Evolutionary conservation across 208 protist genomes (phyloP), one percentile per base, ranked within the genome.

Genomic region (Trypanosoma melophagium): DNA sequence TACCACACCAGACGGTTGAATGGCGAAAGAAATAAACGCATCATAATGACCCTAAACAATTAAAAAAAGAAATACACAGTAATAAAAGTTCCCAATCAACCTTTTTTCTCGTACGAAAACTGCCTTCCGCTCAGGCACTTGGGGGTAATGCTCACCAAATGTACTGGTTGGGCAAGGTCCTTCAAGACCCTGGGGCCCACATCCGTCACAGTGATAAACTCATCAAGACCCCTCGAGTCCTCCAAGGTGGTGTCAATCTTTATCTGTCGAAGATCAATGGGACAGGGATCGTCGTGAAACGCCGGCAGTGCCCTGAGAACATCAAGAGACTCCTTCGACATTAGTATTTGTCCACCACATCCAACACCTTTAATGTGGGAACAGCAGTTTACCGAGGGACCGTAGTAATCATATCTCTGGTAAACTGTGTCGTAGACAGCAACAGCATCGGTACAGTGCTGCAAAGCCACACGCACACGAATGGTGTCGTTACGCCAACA

Each of bases 351-450:
- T 2, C 91, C 94, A 19, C 91, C 92, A 38, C 87, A 84, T 7
- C 83, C 84, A 0, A 68, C 74, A 2, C 76, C 57, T 69, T 86
- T 75, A 35, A 98, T 90, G 25, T 91, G 82, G 2, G 91, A 83
- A 50, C 87, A 84, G 22, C 84, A 83, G 68, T 96, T 96, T 1
- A 98, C 92, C 42, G 88, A 90, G 0, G 80, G 81, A n/a, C 92
- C 91, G 66, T 93, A 95, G 80, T 97, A 98, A 72, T 97, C 91
- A 66, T 91, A 91, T 19, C 85, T 72, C 9, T 81, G 67, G 44
- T 86, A 75, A 19, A 90, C 78, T 35, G 60, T 61, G 62, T 94
- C 86, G 63, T 90, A 94, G 4, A 71, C 80, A 19, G 79, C 78
- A 41, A 62, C 76, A 25, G 83, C 83, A 19, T 89, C 82, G 13